These are phyloP conservation scores for Peniophora sp. DNA, from an alignment of 1,284 basidiomycete genomes.

Conservation along the genomic window DNA sequence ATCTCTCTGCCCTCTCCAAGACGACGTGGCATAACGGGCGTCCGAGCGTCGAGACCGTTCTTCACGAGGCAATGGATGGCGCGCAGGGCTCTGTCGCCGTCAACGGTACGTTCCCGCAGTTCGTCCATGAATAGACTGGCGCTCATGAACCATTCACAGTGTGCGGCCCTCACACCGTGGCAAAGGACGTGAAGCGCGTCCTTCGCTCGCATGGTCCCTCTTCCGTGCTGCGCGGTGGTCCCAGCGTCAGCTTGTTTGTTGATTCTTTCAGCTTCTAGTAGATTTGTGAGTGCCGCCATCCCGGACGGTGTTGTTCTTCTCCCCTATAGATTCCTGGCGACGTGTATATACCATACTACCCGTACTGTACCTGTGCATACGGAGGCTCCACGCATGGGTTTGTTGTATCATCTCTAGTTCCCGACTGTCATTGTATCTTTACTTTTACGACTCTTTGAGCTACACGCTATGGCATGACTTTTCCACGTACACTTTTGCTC, in stretches of 20 bases:
- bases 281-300: neutral
- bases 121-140: neutral
- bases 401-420: too few species aligned
- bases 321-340: neutral
- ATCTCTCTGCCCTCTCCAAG: conserved; percentile 17
- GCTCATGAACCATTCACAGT: conserved; percentile 22
- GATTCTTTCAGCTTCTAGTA: conserved; percentile 34
- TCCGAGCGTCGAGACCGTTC: conserved; percentile 17
- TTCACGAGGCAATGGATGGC: conserved; percentile 17
- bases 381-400: too few species aligned
- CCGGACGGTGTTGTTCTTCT: conserved; percentile 2
- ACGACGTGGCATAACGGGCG: conserved; percentile 14
- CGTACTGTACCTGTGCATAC: too few species aligned
- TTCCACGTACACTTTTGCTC: too few species aligned
- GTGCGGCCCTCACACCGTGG: conserved; percentile 37
- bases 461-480: too few species aligned
- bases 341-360: too few species aligned
- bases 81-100: conserved; percentile 20
- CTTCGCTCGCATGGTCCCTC: conserved; percentile 28
- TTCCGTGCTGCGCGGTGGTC: conserved; percentile 30
- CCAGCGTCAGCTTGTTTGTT: conserved; percentile 35
- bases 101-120: conserved; percentile 17
- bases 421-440: too few species aligned
- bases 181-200: conserved; percentile 28
- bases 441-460: too few species aligned